Conservation (phyloP, 2,329 filamentous ascomycete genomes). For the Cladosporium austrohemisphaericum region DNA sequence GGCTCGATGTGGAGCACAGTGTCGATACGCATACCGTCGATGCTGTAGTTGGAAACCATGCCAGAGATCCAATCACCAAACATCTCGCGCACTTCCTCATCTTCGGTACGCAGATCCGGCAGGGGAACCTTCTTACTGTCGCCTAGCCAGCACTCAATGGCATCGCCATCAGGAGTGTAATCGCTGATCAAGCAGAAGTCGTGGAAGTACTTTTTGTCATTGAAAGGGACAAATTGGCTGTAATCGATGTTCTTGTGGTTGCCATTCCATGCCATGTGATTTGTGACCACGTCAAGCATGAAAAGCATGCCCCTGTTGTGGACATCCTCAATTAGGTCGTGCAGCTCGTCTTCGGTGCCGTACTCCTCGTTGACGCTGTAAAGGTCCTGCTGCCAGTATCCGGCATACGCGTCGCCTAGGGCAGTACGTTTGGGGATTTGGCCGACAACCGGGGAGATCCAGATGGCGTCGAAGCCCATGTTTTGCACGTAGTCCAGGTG, state of each 20-base stretch:
- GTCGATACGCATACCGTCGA: constrained; percentile 40
- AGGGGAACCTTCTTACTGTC: constrained; percentile 44
- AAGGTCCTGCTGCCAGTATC: constrained; percentile 53
- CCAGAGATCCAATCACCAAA: constrained; percentile 40
- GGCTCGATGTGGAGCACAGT: constrained; percentile 38
- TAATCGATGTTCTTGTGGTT: constrained; percentile 51
- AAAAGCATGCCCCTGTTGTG: constrained; percentile 56
- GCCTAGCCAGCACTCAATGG: constrained; percentile 51
- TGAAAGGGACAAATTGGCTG: constrained; percentile 50
- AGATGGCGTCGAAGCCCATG: constrained; percentile 44
- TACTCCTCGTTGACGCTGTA: constrained; percentile 56
- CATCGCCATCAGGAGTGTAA: constrained; percentile 37
- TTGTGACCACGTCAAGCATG: constrained; percentile 59
- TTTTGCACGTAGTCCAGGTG: constrained; percentile 43
- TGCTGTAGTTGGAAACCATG: constrained; percentile 42
- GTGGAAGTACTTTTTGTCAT: constrained; percentile 58
- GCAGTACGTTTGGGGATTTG: constrained; percentile 40
- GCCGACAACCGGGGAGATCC: constrained; percentile 47
- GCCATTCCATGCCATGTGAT: constrained; percentile 53
- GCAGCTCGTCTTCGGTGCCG: constrained; percentile 58
- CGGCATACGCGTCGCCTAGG: constrained; percentile 46
- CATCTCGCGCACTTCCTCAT: constrained; percentile 38
- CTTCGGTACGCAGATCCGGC: constrained; percentile 46
- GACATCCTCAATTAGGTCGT: constrained; percentile 52
- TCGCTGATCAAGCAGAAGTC: constrained; percentile 56